Percentiles rank a stretch among this genome's conserved stretches.
Conservation (phyloP, 306 rosid genomes). For the barrel medic (Medicago truncatula) region MtrunA17r5.0-ANR NC_053043.1:1883001-1883500, state of each 20-base stretch:
- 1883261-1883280: constrained; percentile 91
- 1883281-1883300: constrained; percentile 7
- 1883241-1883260: constrained; percentile 79
- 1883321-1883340: constrained; percentile 18
- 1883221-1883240: constrained; percentile 83
- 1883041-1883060: constrained; percentile 1
- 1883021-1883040: constrained; percentile 16
- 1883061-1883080: constrained; percentile 25
- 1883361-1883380: constrained; percentile 24
- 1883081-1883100: neutral
- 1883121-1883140: constrained; percentile 17
- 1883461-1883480: constrained; percentile 35
- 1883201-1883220: constrained; percentile 33
- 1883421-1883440: constrained; percentile 21
- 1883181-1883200: constrained; percentile 9
- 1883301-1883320: constrained; percentile 10
- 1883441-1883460: constrained; percentile 37
- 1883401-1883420: constrained; percentile 19
- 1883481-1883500: constrained; percentile 4
- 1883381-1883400: constrained; percentile 16
- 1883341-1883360: constrained; percentile 26
- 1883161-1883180: neutral
- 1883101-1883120: constrained; percentile 29
- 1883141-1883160: constrained; percentile 18
- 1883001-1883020: neutral